Conservation (phyloP, 805 yeast genomes). For the Yarrowia sp. region DNA sequence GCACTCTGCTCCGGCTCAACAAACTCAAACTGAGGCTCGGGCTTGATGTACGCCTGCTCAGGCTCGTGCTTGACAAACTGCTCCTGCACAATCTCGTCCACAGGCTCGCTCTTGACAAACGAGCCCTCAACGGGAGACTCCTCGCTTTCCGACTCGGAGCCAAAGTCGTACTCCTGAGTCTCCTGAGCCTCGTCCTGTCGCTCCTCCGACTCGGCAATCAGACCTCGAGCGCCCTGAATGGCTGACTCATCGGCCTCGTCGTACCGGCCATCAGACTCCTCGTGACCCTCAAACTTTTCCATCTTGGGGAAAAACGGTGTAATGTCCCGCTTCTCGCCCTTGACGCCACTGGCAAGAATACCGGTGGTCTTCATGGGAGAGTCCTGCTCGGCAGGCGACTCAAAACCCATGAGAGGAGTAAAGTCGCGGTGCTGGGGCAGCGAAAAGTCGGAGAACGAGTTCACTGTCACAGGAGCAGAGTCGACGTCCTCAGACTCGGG, state of each 20-base stretch:
- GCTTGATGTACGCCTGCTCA: neutral
- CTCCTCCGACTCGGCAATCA: neutral
- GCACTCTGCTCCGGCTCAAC: neutral
- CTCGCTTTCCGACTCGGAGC: neutral
- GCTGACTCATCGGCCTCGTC: constrained; percentile 3
- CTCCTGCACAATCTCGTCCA: neutral
- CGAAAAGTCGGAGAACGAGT: constrained; percentile 3
- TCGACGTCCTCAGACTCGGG: neutral
- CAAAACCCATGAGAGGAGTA: constrained; percentile 17
- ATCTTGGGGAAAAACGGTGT: constrained; percentile 16
- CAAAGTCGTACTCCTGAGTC: neutral
- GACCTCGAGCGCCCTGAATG: neutral
- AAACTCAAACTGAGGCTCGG: constrained; percentile 8
- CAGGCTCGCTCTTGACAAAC: neutral
- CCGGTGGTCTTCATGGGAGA: constrained; percentile 19
- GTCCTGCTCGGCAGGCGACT: constrained; percentile 16
- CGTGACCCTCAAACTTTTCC: neutral
- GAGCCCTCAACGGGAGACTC: neutral
- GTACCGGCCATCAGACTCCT: neutral
- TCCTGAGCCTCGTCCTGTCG: neutral
- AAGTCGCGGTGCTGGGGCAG: constrained; percentile 10
- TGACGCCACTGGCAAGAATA: neutral
- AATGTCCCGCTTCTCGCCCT: constrained; percentile 13
- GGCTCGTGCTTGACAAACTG: constrained; percentile 3
- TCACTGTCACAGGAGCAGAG: neutral